These are phyloP conservation scores for Metschnikowia hibisci DNA, from an alignment of 805 yeast genomes.

Conservation along the genomic window DNA sequence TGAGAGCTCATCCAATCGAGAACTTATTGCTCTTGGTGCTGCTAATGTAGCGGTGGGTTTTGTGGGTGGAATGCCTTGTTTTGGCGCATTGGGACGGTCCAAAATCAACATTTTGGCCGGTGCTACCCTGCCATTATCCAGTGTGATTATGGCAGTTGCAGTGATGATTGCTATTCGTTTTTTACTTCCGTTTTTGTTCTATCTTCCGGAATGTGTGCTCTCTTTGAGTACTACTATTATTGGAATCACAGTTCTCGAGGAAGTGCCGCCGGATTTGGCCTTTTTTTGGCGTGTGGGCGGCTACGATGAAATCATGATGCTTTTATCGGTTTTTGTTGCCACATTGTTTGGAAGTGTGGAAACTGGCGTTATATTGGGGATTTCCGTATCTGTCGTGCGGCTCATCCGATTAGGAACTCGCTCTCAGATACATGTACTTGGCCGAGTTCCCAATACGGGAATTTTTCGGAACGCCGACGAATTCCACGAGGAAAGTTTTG, in stretches of 20 bases:
- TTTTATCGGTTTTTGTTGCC: slow-evolving; percentile 21
- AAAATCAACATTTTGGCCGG: slow-evolving; percentile 42
- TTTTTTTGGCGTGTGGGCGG: slow-evolving; percentile 23
- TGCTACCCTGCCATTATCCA: slow-evolving; percentile 38
- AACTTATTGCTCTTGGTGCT: slow-evolving; percentile 31
- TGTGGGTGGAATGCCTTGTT: slow-evolving; percentile 33
- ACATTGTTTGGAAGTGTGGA: slow-evolving; percentile 37
- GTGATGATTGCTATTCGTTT: slow-evolving; percentile 24
- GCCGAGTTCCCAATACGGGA: slow-evolving; percentile 42
- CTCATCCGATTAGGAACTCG: slow-evolving; percentile 38
- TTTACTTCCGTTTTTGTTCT: slow-evolving; percentile 25
- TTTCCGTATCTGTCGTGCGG: slow-evolving; percentile 31
- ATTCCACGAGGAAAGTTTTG: slow-evolving; percentile 38
- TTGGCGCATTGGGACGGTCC: slow-evolving; percentile 37
- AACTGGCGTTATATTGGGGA: slow-evolving; percentile 36
- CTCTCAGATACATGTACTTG: slow-evolving; percentile 44
- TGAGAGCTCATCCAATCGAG: slow-evolving; percentile 30
- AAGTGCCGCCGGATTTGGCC: slow-evolving; percentile 45
- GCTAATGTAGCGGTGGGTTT: slow-evolving; percentile 26
- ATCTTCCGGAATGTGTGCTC: slow-evolving; percentile 31
- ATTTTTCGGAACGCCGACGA: slow-evolving; percentile 72
- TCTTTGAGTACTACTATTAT: slow-evolving; percentile 34
- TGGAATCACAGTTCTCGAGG: slow-evolving; percentile 50
- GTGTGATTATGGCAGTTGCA: slow-evolving; percentile 30
- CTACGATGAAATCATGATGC: slow-evolving; percentile 21